Evolutionary conservation across 352 stramenopile genomes (phyloP), one percentile per base, ranked within the genome.

Genomic region (Phytophthora quininea): DNA sequence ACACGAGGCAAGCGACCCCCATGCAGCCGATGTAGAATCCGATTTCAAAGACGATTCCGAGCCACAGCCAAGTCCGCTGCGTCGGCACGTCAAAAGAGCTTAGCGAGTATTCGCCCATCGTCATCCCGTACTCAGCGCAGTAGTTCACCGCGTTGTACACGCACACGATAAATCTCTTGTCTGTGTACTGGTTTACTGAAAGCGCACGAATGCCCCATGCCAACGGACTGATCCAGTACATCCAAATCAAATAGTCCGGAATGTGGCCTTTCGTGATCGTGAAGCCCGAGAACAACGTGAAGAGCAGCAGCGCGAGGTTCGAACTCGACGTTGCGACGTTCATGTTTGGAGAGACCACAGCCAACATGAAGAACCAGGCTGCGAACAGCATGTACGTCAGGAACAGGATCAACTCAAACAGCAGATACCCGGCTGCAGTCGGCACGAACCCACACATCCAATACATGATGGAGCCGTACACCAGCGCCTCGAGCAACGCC

Each of bases 401-500:
- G 60, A 92, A 78, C 7, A 90, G 75, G 45, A 74, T 77, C 12
- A 81, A 4, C 9, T 87, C 19, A 58, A 91, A 93, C 10, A 82
- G 60, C 4, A 78, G 0, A 59, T 86, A 93, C 8, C 63, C 56
- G 11, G 58, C 67, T 2, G n/a, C 51, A 14, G 51, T 48, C 35
- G 32, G 38, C 32, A 58, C 64, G 52, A 78, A 74, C 15, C 85
- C 87, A 47, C 88, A 82, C 64, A 92, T 84, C 67, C 76, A 93
- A 62, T 92, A 92, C 14, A 93, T 47, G 58, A 93, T 69, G 15
- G 74, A 79, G 2, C 83, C 88, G 67, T 93, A 93, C 31, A 89
- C 42, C 5, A 89, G 46, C 7, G 67, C 75, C 73, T 92, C 84
- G 31, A 78, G 46, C 0, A 78, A 1, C 63, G 56, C 33, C 51